Evolutionary conservation across 2,329 filamentous ascomycete genomes (phyloP), one percentile per base, ranked within the genome.

Genomic region (Diaporthe caulivora): DNA sequence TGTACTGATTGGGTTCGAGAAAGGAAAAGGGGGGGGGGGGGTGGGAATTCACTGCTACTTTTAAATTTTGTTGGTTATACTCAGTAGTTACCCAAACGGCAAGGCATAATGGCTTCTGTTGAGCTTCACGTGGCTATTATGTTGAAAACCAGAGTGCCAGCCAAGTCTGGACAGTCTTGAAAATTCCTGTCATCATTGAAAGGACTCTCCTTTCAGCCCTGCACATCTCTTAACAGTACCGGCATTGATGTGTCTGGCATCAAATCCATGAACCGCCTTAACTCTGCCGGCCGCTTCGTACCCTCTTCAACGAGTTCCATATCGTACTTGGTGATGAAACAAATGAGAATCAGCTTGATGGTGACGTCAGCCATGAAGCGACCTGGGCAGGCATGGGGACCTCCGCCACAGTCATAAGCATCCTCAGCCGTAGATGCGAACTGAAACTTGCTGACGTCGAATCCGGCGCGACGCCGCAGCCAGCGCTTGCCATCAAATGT

Each of bases 271-370:
- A 62, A 62, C 15, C 57, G 37, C 6, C 55, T 60, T 8, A 37
- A 44, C 15, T 77, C 76, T 34, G 47, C 57, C 9, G 77, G 76
- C 29, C 75, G 75, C 44, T 73, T 62, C 34, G 44, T n/a, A 8
- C 64, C 74, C 5, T 62, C 70, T 18, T 75, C 75, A 21, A 60
- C 17, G 21, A 75, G 71, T 68, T 78, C 77, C 70, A 78, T 76
- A 42, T 77, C 76, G 47, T 78, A 78, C 31, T 68, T 75, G 11
- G 75, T 76, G 37, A 78, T 42, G n/a, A 78, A 72, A 40, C 49
- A 73, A 54, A 78, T 73, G n/a, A 78, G 73, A 10, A 76, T 77
- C 65, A 78, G 70, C 75, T 78, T 78, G 69, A 78, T 75, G 29
- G 64, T 54, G 15, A 68, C n/a, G n/a, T 68, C 64, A 9, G 64